Percentiles rank a stretch among this genome's conserved stretches.
Conservation (phyloP, 1,139 yeast genomes). For the Pichia kudriavzevii region DNA sequence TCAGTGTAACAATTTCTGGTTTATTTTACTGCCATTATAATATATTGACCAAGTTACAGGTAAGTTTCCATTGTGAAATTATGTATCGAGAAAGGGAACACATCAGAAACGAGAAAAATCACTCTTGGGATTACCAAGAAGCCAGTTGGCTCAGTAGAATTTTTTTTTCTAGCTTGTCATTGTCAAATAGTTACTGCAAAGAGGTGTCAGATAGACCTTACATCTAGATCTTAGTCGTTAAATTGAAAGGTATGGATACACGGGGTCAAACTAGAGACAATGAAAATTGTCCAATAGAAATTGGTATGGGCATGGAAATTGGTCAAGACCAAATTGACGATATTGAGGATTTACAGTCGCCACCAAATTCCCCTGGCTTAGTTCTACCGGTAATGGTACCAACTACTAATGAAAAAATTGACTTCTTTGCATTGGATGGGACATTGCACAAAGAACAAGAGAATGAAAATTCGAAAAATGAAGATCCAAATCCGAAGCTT, state of each 20-base stretch:
- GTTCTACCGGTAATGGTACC: conserved; percentile 20
- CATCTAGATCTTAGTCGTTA: no score
- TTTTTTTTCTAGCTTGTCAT: no score
- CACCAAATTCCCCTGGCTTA: conserved; percentile 30
- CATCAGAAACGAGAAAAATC: neutral
- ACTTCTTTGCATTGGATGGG: conserved; percentile 29
- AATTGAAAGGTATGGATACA: no score
- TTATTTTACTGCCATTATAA: no score
- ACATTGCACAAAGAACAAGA: neutral
- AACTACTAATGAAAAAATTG: conserved; percentile 29
- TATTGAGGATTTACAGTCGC: conserved; percentile 18
- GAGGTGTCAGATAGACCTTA: no score
- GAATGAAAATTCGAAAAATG: neutral
- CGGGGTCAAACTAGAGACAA: no score
- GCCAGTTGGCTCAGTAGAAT: no score
- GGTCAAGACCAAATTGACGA: conserved; percentile 11
- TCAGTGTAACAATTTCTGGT: no score
- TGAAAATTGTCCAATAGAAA: no score
- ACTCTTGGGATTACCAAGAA: no score
- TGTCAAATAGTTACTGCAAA: no score
- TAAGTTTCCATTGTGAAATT: neutral
- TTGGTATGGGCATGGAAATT: conserved; percentile 7
- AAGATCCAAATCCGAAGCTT: neutral
- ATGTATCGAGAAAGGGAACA: neutral
- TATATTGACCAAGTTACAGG: no score